These are phyloP conservation scores for Gossypium mustelinum DNA, from an alignment of 345 rosid genomes.

Conservation along the genomic window DNA sequence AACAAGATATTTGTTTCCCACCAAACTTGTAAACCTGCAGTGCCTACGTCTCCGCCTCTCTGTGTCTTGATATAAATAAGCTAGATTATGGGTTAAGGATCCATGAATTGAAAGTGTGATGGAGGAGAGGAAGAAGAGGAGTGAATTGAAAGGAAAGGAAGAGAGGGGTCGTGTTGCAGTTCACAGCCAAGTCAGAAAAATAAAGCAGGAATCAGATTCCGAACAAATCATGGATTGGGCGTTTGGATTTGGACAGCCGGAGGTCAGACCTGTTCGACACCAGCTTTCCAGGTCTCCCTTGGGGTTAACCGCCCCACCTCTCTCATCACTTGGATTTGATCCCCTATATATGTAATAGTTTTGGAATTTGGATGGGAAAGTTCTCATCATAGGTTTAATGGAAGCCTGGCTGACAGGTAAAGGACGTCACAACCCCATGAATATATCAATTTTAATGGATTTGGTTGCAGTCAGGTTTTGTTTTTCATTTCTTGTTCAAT, in stretches of 20 bases:
- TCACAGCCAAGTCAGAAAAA: constrained; percentile 39
- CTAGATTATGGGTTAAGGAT: too few species aligned
- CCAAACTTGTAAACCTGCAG: too few species aligned
- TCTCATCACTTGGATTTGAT: neutral
- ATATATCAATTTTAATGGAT: neutral
- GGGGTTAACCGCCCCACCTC: constrained; percentile 18
- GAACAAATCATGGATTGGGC: constrained; percentile 21
- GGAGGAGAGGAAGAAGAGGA: neutral
- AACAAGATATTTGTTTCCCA: too few species aligned
- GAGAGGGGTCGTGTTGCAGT: constrained; percentile 19
- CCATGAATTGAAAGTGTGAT: neutral
- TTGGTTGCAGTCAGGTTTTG: neutral
- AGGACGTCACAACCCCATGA: neutral
- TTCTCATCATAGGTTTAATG: neutral
- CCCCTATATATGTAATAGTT: neutral
- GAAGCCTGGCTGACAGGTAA: neutral
- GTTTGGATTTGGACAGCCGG: constrained; percentile 17
- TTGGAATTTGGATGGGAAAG: neutral
- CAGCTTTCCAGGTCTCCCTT: constrained; percentile 31
- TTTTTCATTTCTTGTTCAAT: neutral
- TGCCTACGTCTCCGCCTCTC: too few species aligned
- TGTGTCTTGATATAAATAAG: too few species aligned
- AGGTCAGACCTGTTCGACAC: constrained; percentile 26
- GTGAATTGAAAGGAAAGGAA: neutral
- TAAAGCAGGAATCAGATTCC: constrained; percentile 24